phyloP scores from a whole-genome alignment of 495 filamentous ascomycete genomes.

The Neurospora sp. region DNA sequence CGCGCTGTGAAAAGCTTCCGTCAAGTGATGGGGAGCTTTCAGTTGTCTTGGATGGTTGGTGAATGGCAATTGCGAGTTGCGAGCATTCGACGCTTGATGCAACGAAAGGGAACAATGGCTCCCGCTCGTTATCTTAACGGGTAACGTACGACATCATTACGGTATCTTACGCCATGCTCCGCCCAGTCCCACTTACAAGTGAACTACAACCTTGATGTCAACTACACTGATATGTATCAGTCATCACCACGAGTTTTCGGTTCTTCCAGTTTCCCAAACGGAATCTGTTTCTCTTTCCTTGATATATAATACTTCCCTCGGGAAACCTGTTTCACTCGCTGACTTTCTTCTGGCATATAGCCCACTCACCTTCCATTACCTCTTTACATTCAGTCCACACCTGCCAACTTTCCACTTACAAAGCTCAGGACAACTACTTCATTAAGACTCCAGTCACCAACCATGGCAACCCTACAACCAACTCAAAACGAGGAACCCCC shows the following conservation, averaged over 20 bases:
- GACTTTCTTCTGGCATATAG: background rate
- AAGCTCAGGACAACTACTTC: background rate
- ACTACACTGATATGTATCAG: background rate
- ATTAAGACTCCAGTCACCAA: background rate
- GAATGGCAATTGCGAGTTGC: background rate
- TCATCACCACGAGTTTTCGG: background rate
- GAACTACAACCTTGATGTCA: background rate
- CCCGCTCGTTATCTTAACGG: background rate
- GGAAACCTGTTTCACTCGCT: background rate
- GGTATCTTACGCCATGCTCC: background rate
- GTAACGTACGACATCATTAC: background rate
- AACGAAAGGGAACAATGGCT: background rate
- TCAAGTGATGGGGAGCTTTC: background rate
- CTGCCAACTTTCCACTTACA: background rate
- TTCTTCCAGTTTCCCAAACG: background rate
- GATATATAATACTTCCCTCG: background rate
- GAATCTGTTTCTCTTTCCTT: background rate
- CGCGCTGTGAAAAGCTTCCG: background rate
- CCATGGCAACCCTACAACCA: background rate
- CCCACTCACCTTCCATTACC: background rate
- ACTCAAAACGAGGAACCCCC: background rate
- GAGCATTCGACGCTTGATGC: background rate
- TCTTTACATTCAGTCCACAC: background rate
- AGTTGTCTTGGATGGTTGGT: background rate
- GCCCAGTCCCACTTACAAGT: background rate